Evolutionary conservation across 495 filamentous ascomycete species (phyloP), one percentile per base, ranked within the genome.

Genomic region (Annulohypoxylon nitens): DNA sequence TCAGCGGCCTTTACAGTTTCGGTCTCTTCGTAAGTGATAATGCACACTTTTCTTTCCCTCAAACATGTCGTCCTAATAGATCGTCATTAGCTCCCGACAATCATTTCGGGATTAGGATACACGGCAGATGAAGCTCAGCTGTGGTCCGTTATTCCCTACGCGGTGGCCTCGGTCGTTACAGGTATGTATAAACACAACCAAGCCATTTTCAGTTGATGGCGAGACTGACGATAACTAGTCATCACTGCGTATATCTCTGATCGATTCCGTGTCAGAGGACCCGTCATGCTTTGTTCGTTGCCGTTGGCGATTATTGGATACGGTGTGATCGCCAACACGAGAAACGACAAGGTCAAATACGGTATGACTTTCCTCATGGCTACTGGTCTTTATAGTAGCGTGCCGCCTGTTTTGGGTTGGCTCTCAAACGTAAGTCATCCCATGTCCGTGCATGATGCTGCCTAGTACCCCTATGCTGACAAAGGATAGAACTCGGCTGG

Each of bases 321-420:
- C 70, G 89, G 88, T 33, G 87, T 93, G n/a, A 88, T 94, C 10
- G 77, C 86, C 1, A 77, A 81, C 63, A 84, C 83, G 8, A 74
- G 83, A 16, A 83, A 86, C 14, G 82, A 89, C 3, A 88, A 86
- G 16, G 88, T 93, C 23, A 90, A 90, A 63, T 95, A 94, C 76
- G 81, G 90, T 30, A 92, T 93, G 72, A 93, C 90, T 3, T 90
- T 94, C 76, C 85, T 95, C 61, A 91, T 90, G 73, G 81, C 83
- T 26, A 83, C 80, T 2, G 93, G 93, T 33, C 90, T 97, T 75
- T 97, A 95, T 76, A 92, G 92, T 8, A 87, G 88, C 43, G 89
- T 93, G 10, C 93, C 92, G 1, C 89, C 91, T 53, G 88, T 92
- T 20, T 84, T 97, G 4, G 91, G 89, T 0, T 97, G 93, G 93